Evolutionary conservation across 257 asterid species (phyloP).

Genomic region (Nicotiana obtusifolia): DNA sequence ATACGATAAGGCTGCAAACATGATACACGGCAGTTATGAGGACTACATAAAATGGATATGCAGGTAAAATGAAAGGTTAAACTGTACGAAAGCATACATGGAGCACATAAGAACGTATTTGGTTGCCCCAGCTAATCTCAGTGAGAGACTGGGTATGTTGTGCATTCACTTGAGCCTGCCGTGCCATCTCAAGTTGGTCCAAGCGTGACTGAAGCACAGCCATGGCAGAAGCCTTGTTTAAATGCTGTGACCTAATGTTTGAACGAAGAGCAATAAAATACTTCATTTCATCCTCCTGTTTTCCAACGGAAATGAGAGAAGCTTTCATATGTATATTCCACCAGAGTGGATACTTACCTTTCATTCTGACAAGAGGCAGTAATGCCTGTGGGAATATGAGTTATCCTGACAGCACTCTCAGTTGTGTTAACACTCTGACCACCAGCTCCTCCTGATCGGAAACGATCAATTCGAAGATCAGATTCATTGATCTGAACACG

Average conservation of each 20-base stretch:
- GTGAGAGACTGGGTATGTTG: slow-evolving; percentile 85
- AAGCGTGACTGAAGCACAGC: slow-evolving; percentile 92
- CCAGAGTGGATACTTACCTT: slow-evolving; percentile 39
- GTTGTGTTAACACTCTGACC: slow-evolving; percentile 92
- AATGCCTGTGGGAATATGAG: slow-evolving; percentile 92
- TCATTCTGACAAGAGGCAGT: slow-evolving; percentile 87
- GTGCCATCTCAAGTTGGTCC: slow-evolving; percentile 85
- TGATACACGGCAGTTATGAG: background rate
- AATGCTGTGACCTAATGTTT: slow-evolving; percentile 79
- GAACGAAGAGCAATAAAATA: background rate
- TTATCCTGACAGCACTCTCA: slow-evolving; percentile 89
- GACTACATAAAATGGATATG: background rate
- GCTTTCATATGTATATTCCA: background rate
- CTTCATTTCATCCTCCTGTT: background rate
- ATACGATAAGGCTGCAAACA: slow-evolving; percentile 81
- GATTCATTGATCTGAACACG: slow-evolving; percentile 78
- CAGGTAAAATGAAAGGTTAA: background rate
- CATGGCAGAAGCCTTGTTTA: slow-evolving; percentile 92
- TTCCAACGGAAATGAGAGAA: background rate
- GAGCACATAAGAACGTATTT: slow-evolving; percentile 84
- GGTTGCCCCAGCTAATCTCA: slow-evolving; percentile 89
- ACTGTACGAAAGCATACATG: slow-evolving; percentile 46
- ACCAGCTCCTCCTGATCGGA: slow-evolving; percentile 81
- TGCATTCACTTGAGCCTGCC: slow-evolving; percentile 72
- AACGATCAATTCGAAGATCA: slow-evolving; percentile 75